These are phyloP conservation scores for Endoconidiophora polonica DNA, from an alignment of 2,329 filamentous ascomycete genomes.

Conservation along the genomic window DNA sequence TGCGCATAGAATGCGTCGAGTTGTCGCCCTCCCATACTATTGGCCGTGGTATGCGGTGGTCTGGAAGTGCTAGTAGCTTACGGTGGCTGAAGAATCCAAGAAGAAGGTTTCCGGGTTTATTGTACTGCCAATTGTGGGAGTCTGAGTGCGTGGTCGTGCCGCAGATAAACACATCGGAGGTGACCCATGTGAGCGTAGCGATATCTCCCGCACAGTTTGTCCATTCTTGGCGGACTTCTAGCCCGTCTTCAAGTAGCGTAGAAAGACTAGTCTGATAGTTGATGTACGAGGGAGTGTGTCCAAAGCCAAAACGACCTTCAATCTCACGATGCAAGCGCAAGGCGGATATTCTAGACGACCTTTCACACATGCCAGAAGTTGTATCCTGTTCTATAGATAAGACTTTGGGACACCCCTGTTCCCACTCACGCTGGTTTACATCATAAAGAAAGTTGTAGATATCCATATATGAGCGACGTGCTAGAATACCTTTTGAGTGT, in stretches of 20 bases:
- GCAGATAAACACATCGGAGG: constrained; percentile 37
- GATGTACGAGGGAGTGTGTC: constrained; percentile 24
- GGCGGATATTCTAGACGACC: constrained; percentile 21
- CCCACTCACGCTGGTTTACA: constrained; percentile 19
- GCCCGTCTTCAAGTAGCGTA: constrained; percentile 31
- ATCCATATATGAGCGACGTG: constrained; percentile 19
- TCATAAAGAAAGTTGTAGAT: constrained; percentile 24
- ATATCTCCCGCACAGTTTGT: constrained; percentile 47
- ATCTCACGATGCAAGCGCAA: constrained; percentile 34
- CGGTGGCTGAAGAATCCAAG: constrained; percentile 32
- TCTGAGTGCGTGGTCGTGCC: constrained; percentile 48
- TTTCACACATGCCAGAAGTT: constrained; percentile 12
- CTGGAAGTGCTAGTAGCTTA: constrained; percentile 32
- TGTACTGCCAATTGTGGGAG: constrained; percentile 47
- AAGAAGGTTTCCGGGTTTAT: constrained; percentile 45
- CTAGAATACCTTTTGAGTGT: constrained; percentile 14
- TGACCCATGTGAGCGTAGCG: constrained; percentile 39
- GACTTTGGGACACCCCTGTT: background rate
- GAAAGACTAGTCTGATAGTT: constrained; percentile 31
- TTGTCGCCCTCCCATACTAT: constrained; percentile 37
- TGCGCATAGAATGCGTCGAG: constrained; percentile 36
- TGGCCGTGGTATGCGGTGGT: constrained; percentile 41
- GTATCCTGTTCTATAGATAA: constrained; percentile 17
- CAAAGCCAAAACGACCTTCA: constrained; percentile 27
- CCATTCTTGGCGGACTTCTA: constrained; percentile 37